Conservation (phyloP, 1,284 basidiomycete genomes). For the Athelia psychrophila region DNA sequence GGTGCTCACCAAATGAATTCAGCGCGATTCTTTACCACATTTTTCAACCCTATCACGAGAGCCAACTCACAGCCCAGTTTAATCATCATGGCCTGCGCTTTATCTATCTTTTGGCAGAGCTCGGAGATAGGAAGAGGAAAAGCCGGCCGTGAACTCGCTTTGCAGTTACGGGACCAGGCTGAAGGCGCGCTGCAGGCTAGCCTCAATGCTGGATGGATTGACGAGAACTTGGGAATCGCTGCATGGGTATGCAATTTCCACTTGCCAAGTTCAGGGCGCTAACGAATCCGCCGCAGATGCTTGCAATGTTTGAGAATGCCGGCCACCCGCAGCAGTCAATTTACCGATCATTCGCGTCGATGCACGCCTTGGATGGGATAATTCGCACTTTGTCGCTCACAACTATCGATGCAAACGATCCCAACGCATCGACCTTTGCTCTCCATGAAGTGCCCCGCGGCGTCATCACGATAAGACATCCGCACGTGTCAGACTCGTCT, state of each 20-base stretch:
- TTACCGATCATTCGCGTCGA: slow-evolving; percentile 50
- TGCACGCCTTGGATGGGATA: slow-evolving; percentile 62
- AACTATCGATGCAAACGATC: slow-evolving; percentile 39
- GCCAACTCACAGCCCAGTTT: slow-evolving; percentile 64
- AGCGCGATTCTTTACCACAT: slow-evolving; percentile 56
- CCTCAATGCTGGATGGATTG: slow-evolving; percentile 64
- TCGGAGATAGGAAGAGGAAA: slow-evolving; percentile 51
- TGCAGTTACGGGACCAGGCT: slow-evolving; percentile 61
- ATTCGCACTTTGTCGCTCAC: slow-evolving; percentile 60
- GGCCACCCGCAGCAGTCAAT: slow-evolving; percentile 59
- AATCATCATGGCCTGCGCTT: slow-evolving; percentile 60
- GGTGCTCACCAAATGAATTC: too few species aligned
- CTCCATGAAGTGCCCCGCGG: slow-evolving; percentile 35
- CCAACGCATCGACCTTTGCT: slow-evolving; percentile 43
- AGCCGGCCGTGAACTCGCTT: slow-evolving; percentile 49
- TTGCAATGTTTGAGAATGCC: slow-evolving; percentile 70
- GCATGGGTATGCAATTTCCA: slow-evolving; percentile 56
- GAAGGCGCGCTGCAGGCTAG: slow-evolving; percentile 71
- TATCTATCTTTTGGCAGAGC: slow-evolving; percentile 68
- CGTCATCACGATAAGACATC: too few species aligned
- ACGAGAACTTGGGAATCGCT: slow-evolving; percentile 67
- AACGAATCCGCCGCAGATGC: slow-evolving; percentile 37
- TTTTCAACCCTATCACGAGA: slow-evolving; percentile 52
- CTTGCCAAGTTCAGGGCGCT: neutral
- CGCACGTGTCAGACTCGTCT: too few species aligned